These are phyloP conservation scores for Coemansia sp. DNA, from an alignment of 192 early-diverging fungal species.

Conservation along the genomic window DNA sequence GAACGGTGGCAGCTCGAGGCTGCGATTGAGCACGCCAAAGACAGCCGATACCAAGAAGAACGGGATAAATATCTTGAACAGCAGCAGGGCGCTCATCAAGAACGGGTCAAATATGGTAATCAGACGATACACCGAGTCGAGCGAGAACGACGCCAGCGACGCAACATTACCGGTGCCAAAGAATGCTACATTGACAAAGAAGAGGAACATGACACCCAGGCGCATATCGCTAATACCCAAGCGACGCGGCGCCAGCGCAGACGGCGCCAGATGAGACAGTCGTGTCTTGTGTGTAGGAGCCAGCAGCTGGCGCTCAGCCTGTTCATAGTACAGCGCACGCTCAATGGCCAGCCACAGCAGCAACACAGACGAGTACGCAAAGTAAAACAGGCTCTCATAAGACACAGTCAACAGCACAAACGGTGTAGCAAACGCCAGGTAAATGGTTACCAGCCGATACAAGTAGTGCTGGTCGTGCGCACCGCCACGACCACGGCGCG, in stretches of 20 bases:
- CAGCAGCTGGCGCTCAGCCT: constrained; percentile 40
- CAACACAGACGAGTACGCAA: constrained; percentile 70
- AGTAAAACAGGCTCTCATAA: constrained; percentile 88
- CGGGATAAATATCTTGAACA: constrained; percentile 90
- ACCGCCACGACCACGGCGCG: constrained; percentile 30
- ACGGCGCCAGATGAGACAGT: constrained; percentile 30
- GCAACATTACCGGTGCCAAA: constrained; percentile 98
- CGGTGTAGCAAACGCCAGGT: constrained; percentile 81
- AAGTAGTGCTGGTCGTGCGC: constrained; percentile 70
- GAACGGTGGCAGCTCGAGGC: constrained; percentile 80
- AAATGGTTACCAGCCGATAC: constrained; percentile 77
- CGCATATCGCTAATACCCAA: constrained; percentile 61
- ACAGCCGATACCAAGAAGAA: constrained; percentile 88
- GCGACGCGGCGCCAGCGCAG: constrained; percentile 20
- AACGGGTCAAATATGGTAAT: constrained; percentile 90
- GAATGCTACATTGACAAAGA: constrained; percentile 91
- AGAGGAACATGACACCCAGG: constrained; percentile 73
- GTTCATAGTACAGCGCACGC: constrained; percentile 52
- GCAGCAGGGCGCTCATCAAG: constrained; percentile 79
- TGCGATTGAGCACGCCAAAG: constrained; percentile 74
- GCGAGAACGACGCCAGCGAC: constrained; percentile 77
- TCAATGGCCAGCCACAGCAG: constrained; percentile 80
- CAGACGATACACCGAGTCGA: constrained; percentile 86
- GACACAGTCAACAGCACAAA: constrained; percentile 88
- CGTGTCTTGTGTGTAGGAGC: constrained; percentile 29